These are phyloP conservation scores for Boletus subcaerulescens DNA, from an alignment of 768 basidiomycete species.

Conservation along the genomic window DNA sequence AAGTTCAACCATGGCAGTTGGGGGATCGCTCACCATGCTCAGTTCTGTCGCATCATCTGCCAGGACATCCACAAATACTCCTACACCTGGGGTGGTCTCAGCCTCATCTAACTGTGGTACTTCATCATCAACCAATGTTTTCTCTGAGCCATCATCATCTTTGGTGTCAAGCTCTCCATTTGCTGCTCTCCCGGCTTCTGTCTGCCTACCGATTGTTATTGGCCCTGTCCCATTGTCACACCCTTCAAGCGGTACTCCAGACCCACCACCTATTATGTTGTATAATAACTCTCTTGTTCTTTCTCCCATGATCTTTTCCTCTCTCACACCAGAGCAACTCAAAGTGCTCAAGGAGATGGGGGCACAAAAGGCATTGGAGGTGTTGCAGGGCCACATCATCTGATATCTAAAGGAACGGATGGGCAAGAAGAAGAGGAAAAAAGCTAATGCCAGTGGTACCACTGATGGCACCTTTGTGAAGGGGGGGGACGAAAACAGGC, in stretches of 20 bases:
- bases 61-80: conserved; percentile 15
- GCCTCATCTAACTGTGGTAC: background rate
- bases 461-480: conserved; percentile 38
- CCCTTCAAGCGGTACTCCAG: conserved; percentile 43
- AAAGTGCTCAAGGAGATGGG: conserved; percentile 76
- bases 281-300: conserved; percentile 83
- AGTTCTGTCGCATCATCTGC: background rate
- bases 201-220: conserved; percentile 74
- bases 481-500: conserved; percentile 37
- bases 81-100: conserved; percentile 10
- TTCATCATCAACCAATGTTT: conserved; percentile 17
- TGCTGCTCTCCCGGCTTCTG: conserved; percentile 36
- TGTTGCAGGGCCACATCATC: conserved; percentile 83
- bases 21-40: background rate
- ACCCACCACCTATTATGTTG: conserved; percentile 65
- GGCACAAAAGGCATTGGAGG: conserved; percentile 74
- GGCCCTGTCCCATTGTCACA: conserved; percentile 68
- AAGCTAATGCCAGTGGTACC: conserved; percentile 30
- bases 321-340: conserved; percentile 69
- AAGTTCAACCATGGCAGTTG: background rate
- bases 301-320: conserved; percentile 81
- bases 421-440: conserved; percentile 39
- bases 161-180: conserved; percentile 20
- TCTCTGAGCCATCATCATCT: conserved; percentile 10
- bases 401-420: conserved; percentile 77